Base-by-base conservation (phyloP, 805 yeast genomes). In the Torulaspora maleeae region DNA sequence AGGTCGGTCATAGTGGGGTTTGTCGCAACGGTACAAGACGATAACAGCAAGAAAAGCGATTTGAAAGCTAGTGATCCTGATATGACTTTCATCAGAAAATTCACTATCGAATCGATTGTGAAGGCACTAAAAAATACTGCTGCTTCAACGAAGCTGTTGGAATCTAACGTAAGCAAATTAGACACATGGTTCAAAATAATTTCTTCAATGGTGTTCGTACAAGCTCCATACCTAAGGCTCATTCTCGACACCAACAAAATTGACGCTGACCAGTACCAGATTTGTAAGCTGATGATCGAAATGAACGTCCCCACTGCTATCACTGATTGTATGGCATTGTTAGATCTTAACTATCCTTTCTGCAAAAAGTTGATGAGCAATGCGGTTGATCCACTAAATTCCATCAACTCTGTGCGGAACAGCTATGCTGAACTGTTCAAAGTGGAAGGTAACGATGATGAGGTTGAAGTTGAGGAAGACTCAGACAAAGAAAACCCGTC, bases 261-360 rank as follows among this genome's bases (percentile, higher is more conserved):
- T 5, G 77, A 75, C 40, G 73, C 69, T 50, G 95, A 89, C 60
- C 74, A 75, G 11, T 83, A 75, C 48, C 79, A 76, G 45, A 69
- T 87, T 33, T 79, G 87, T 1, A 79, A 77, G 45, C 74, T 81
- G 12, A 71, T 88, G 66, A 66, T 85, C 28, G 96, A 89, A 10
- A 76, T 82, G 51, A 80, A 77, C 36, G 69, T 83, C 10, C 79
- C 86, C 0, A 53, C 68, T 4, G 73, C 79, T 9, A 70, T 88
- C 7, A 74, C 91, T 0, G 63, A 72, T 0, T 72, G 84, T 27
- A 62, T 89, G 41, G 74, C 89, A 0, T 79, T 74, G 10, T 55
- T 87, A 20, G 96, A 90, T 62, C 69, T 86, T 45, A 86, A 86
- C 55, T 82, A 76, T 54, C 91, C 95, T 0, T 75, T 75, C 17